Base-by-base conservation (phyloP, 148 eudicot species). In the Linanthus parryae region DNA sequence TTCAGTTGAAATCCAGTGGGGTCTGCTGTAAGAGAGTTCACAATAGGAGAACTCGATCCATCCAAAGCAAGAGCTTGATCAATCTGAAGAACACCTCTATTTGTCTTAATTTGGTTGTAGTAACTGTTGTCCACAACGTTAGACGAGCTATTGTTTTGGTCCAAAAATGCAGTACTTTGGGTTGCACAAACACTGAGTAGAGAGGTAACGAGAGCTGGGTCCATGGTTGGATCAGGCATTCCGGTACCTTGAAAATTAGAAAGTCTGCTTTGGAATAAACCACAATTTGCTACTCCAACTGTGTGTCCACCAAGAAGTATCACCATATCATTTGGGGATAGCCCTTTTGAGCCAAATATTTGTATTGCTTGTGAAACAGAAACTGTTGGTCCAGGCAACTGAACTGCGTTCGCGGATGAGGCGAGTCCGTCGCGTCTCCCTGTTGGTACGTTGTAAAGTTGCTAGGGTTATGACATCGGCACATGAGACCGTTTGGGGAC, bases 221-320 rank as follows among this genome's bases (percentile, higher is more conserved):
- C 72, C 66, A 68, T 68, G 4, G 57, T 27, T 4, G 45, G 25
- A 39, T 68, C 72, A 16, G 62, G 62, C 41, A 19, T 33, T 16
- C 31, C 31, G 8, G 54, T 49, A n/a, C 37, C 37, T 9, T 49
- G 37, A 17, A 65, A 65, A 39, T 46, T 30, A 4, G 56, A 38
- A 18, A 66, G 47, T 3, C 61, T 54, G 23, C 59, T 62, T n/a
- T 40, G 52, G 21, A 70, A 53, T 20, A 58, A 54, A 3, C 23
- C 35, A 46, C 74, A 64, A 16, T 70, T 69, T 0, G 74, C 42
- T 2, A 58, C 41, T 20, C 69, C 74, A 26, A 70, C 69, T 3
- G 74, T 70, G 48, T 70, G 74, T 0, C 65, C 69, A 0, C 74
- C 69, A 43, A 70, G 28, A 20, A 70, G 69, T 0, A 60, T 49